Base-by-base conservation (phyloP, 768 basidiomycete genomes). In the Tulasnella sp. region DNA sequence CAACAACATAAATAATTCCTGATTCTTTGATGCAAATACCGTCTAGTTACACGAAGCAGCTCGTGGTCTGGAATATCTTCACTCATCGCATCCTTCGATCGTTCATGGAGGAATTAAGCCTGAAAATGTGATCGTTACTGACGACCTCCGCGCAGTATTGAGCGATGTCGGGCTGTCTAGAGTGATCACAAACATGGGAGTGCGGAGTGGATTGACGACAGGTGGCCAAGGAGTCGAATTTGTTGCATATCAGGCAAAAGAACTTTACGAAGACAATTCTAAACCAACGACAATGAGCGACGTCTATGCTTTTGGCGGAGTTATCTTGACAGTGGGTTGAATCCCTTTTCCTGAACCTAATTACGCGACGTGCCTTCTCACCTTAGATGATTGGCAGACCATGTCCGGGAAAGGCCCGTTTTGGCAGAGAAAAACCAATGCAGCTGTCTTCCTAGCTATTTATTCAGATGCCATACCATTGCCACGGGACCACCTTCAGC, bases 381-480 rank as follows among this genome's bases (percentile, higher is more conserved):
- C 50, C 1, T 64, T n/a, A n/a, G n/a, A n/a, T 24, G 64, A 34
- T 12, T 5, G 5, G 1, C 14, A 69, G 46, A 60, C 72, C 60
- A 4, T 80, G 14, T 50, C 72, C 18, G 79, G 58, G 31, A 28
- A 80, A 40, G 5, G 3, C 6, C 79, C 79, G 4, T 80, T 73
- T n/a, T 42, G 31, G 42, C 4, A 46, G 28, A n/a, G 7, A 18
- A 41, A 31, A 1, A 41, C 40, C n/a, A 16, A 7, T 8, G 42
- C n/a, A 4, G 3, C 16, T 12, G 7, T 54, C 20, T 1, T 80
- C 2, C 34, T 69, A 4, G 72, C 72, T 16, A 75, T 80, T 11
- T 40, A 5, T 1, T 1, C 2, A 31, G 41, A 78, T 24, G 72
- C n/a, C 1, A 2, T 50, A 31, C 9, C 41, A 9, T 18, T 2